Evolutionary conservation across 352 stramenopile species (phyloP).

Genomic region (Phytophthora kernoviae): DNA sequence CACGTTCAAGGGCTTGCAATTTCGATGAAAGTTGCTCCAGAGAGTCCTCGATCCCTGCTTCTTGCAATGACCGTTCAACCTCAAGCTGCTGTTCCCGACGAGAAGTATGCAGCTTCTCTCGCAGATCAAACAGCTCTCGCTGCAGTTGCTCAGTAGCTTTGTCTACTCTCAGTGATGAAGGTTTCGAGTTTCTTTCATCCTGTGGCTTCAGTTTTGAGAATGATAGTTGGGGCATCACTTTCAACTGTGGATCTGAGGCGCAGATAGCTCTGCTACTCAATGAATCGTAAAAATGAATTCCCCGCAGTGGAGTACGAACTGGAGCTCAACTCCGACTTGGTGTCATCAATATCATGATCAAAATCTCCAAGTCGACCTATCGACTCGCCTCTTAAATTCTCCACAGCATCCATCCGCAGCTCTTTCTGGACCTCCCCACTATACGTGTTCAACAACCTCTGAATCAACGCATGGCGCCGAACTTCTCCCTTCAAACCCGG

Average conservation of each 20-base stretch:
- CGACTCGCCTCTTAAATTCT: neutral
- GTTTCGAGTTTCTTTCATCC: neutral
- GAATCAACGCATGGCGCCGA: conserved; percentile 44
- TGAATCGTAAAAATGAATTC: conserved; percentile 57
- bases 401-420: neutral
- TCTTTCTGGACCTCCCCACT: conserved; percentile 2
- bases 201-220: conserved; percentile 7
- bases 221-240: conserved; percentile 16
- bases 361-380: conserved; percentile 6
- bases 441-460: conserved; percentile 40
- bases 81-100: conserved; percentile 24
- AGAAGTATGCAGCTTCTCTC: conserved; percentile 36
- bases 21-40: conserved; percentile 29
- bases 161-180: neutral
- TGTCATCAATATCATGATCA: conserved; percentile 23
- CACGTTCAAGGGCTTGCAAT: conserved; percentile 34
- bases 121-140: conserved; percentile 35
- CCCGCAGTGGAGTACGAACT: conserved; percentile 43
- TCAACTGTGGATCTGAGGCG: neutral
- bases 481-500: conserved; percentile 51
- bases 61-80: conserved; percentile 14
- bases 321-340: conserved; percentile 34
- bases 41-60: conserved; percentile 26
- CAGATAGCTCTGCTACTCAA: conserved; percentile 1
- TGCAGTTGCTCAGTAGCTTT: conserved; percentile 17